A percentile compares a stretch with the other conserved stretches of the same genome.
These are phyloP conservation scores for Corymbia calophylla DNA, from an alignment of 441 rosid species.

Conservation along the genomic window DNA sequence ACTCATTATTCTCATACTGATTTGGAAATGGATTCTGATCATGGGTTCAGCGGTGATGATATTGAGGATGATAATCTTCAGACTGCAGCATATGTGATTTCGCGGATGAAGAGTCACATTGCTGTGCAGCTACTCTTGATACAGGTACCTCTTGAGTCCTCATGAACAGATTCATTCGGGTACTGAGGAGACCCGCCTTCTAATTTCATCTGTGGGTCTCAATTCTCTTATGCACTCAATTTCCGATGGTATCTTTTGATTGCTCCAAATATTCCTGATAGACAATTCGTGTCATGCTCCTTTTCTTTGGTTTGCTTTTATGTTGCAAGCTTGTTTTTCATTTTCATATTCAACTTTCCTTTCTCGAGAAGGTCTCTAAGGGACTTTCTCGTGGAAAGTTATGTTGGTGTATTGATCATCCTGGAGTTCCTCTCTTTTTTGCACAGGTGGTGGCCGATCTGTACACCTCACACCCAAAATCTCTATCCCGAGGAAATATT, in stretches of 20 bases:
- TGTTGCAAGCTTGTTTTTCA: not conserved
- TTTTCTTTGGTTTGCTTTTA: not conserved
- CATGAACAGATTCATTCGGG: not conserved
- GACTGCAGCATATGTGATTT: slow-evolving; percentile 70
- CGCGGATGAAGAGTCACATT: slow-evolving; percentile 82
- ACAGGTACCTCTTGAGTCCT: slow-evolving; percentile 38
- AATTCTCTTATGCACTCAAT: not conserved
- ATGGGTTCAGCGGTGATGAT: slow-evolving; percentile 43
- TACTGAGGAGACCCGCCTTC: not conserved
- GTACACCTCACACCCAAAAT: slow-evolving; percentile 40
- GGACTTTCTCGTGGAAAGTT: not conserved
- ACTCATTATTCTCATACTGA: slow-evolving; percentile 33
- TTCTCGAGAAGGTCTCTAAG: not conserved
- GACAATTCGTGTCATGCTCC: not conserved
- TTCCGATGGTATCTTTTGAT: not conserved
- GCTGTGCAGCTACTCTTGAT: slow-evolving; percentile 66
- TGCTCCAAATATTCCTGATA: not conserved
- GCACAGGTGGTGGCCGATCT: slow-evolving; percentile 72
- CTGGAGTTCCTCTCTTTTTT: not conserved
- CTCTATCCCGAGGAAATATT: slow-evolving; percentile 40
- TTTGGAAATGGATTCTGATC: slow-evolving; percentile 55
- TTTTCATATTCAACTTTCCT: not conserved
- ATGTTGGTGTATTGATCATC: not conserved
- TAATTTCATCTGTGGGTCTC: not conserved
- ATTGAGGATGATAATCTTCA: slow-evolving; percentile 79